Evolutionary conservation across 192 early-diverging fungal genomes (phyloP).

Genomic region (Paraglomus occultum): DNA sequence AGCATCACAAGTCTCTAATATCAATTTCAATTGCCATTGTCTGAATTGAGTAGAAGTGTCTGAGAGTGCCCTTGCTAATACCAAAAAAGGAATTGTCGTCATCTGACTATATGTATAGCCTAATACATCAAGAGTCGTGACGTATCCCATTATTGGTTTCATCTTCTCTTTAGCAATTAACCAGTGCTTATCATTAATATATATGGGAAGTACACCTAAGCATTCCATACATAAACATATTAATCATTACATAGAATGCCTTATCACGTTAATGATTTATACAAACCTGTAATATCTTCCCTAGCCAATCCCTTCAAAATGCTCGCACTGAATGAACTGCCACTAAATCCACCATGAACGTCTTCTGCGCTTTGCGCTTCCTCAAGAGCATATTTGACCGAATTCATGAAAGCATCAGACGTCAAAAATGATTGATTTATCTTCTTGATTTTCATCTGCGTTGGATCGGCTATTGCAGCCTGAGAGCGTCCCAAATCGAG

Average conservation of each 20-base stretch:
- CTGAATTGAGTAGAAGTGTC: slow-evolving; percentile 37
- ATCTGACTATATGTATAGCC: slow-evolving; percentile 46
- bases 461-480: slow-evolving; percentile 42
- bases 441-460: slow-evolving; percentile 42
- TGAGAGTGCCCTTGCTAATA: slow-evolving; percentile 37
- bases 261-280: not conserved
- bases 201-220: slow-evolving; percentile 37
- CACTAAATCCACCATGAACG: slow-evolving; percentile 44
- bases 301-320: slow-evolving; percentile 39
- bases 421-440: slow-evolving; percentile 43
- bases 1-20: slow-evolving; percentile 45
- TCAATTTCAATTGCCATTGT: slow-evolving; percentile 37
- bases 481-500: slow-evolving; percentile 37
- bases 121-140: slow-evolving; percentile 42
- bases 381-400: slow-evolving; percentile 34
- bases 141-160: slow-evolving; percentile 47
- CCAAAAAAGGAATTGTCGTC: slow-evolving; percentile 41
- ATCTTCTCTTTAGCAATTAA: slow-evolving; percentile 39
- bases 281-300: slow-evolving; percentile 41
- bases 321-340: slow-evolving; percentile 28
- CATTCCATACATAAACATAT: not conserved
- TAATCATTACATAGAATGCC: not conserved
- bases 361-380: slow-evolving; percentile 27
- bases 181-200: slow-evolving; percentile 46
- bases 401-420: slow-evolving; percentile 41